These are phyloP conservation scores for Exophiala dermatitidis DNA, from an alignment of 2,329 filamentous ascomycete genomes.

Conservation along the genomic window DNA sequence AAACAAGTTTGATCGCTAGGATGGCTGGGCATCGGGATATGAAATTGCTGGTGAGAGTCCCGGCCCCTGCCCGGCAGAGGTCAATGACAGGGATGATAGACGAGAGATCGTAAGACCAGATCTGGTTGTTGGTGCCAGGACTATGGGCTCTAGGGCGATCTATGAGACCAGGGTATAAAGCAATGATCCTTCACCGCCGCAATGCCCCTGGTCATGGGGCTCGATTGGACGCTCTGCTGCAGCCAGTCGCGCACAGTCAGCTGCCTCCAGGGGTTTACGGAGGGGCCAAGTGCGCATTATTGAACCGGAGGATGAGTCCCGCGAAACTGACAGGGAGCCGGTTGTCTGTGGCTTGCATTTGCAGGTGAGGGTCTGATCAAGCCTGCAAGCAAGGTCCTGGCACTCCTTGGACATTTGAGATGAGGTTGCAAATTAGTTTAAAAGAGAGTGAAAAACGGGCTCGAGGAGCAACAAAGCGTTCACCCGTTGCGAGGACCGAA, in stretches of 20 bases:
- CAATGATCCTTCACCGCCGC: background rate
- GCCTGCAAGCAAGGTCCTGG: background rate
- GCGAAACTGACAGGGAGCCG: slow-evolving; percentile 2
- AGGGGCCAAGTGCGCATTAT: background rate
- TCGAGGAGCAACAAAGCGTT: background rate
- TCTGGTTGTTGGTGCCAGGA: slow-evolving; percentile 12
- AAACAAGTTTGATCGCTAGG: background rate
- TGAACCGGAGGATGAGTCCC: background rate
- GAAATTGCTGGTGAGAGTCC: background rate
- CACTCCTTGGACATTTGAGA: background rate
- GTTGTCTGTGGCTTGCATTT: background rate
- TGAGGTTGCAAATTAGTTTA: background rate
- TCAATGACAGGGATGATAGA: slow-evolving; percentile 16
- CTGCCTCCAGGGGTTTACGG: background rate
- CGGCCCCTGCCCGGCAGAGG: slow-evolving; percentile 1
- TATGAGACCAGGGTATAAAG: slow-evolving; percentile 1
- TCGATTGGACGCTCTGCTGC: background rate
- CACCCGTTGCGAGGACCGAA: slow-evolving; percentile 2
- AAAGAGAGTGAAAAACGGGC: background rate
- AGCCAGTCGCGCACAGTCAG: slow-evolving; percentile 4
- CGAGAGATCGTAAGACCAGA: slow-evolving; percentile 20
- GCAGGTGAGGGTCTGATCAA: background rate
- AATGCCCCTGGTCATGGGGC: background rate
- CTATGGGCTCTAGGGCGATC: slow-evolving; percentile 14
- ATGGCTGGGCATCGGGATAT: background rate